Evolutionary conservation across 768 basidiomycete species (phyloP).

Genomic region (Austroboletus festivus): DNA sequence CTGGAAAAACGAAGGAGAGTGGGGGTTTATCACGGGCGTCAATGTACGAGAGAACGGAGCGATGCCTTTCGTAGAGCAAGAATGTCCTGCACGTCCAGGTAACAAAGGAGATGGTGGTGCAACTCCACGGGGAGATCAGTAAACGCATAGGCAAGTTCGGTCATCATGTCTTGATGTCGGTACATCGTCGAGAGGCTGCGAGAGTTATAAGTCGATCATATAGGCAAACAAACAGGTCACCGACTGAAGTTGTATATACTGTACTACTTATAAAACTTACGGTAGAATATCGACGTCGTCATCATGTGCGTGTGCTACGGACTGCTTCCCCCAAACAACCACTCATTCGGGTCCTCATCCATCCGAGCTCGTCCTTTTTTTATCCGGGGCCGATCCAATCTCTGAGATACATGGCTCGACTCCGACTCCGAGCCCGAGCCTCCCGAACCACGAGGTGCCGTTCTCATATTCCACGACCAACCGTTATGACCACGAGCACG

Average conservation of each 20-base stretch:
- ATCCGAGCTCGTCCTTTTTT: neutral
- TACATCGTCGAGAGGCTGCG: neutral
- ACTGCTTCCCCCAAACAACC: too few relatives aligned
- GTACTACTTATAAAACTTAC: too few relatives aligned
- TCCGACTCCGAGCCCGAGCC: conserved; percentile 27
- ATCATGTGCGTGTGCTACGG: neutral
- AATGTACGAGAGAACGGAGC: neutral
- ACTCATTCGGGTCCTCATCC: too few relatives aligned
- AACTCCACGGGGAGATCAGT: conserved; percentile 18
- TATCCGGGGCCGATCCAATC: conserved; percentile 2
- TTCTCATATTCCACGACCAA: conserved; percentile 14
- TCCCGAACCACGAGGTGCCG: neutral
- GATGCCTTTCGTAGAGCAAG: neutral
- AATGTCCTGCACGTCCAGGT: conserved; percentile 1
- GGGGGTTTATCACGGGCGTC: neutral
- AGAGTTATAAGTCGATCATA: too few relatives aligned
- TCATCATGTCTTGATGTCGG: neutral
- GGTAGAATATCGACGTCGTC: neutral
- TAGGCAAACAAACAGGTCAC: too few relatives aligned
- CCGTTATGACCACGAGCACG: too few relatives aligned
- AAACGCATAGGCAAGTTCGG: neutral
- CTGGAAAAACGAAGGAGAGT: neutral
- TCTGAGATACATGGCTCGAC: conserved; percentile 9
- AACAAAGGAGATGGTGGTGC: conserved; percentile 8
- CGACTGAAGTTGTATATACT: too few relatives aligned